phyloP scores from a whole-genome alignment of 495 filamentous ascomycete genomes.

The Penicillium roqueforti region DNA sequence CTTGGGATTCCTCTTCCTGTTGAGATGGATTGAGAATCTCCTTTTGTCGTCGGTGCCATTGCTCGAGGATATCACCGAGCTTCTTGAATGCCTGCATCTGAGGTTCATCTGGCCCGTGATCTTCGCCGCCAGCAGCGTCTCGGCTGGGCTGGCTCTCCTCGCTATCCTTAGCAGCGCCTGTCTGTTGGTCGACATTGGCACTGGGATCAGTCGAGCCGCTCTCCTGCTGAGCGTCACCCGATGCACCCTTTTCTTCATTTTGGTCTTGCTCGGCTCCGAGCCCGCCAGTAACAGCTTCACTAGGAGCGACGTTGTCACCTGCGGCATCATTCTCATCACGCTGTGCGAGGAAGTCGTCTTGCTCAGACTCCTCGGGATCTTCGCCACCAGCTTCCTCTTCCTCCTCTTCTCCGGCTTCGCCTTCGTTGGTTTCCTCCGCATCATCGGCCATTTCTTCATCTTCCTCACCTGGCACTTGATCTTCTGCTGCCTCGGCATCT shows the following conservation, averaged over 20 bases:
- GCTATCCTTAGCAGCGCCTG: constrained; percentile 40
- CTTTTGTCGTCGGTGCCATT: constrained; percentile 80
- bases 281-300: constrained; percentile 43
- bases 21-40: constrained; percentile 70
- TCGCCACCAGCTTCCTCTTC: constrained; percentile 53
- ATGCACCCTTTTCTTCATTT: constrained; percentile 62
- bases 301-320: constrained; percentile 49
- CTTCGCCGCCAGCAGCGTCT: constrained; percentile 41
- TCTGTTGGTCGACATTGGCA: constrained; percentile 41
- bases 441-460: constrained; percentile 37
- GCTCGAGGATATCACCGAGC: constrained; percentile 86
- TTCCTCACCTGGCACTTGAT: constrained; percentile 25
- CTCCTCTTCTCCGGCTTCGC: constrained; percentile 49
- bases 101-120: constrained; percentile 49
- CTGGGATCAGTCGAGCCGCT: constrained; percentile 44
- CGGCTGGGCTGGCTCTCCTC: constrained; percentile 43
- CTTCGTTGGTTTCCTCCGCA: constrained; percentile 35
- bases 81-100: constrained; percentile 73
- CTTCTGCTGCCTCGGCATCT: constrained; percentile 39
- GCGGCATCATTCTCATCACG: constrained; percentile 41
- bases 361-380: constrained; percentile 37
- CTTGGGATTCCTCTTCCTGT: constrained; percentile 53
- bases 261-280: constrained; percentile 43
- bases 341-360: constrained; percentile 42
- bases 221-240: constrained; percentile 59